phyloP scores from a whole-genome alignment of 2,329 filamentous ascomycete genomes.

The Graphilbum fragrans region DNA sequence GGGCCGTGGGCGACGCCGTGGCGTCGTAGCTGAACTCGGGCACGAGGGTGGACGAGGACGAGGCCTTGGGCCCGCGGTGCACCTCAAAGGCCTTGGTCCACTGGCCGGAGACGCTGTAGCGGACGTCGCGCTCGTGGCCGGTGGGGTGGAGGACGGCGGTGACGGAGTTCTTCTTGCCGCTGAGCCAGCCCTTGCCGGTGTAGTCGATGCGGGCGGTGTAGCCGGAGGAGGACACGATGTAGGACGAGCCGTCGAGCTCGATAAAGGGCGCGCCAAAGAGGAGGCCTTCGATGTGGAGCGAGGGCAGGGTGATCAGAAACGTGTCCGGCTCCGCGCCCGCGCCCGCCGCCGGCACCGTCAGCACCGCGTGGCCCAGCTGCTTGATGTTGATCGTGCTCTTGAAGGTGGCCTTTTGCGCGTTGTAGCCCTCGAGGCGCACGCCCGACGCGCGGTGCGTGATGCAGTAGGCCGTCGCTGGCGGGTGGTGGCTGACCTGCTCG shows the following conservation, averaged over 20 bases:
- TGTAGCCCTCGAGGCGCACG: constrained; percentile 74
- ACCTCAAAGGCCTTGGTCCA: constrained; percentile 81
- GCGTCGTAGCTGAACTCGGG: constrained; percentile 51
- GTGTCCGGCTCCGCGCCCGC: constrained; percentile 38
- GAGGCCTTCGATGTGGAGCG: constrained; percentile 85
- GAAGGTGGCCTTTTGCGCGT: constrained; percentile 93
- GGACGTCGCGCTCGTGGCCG: constrained; percentile 57
- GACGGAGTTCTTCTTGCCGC: constrained; percentile 91
- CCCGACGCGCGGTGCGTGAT: constrained; percentile 81
- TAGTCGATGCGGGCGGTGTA: constrained; percentile 88
- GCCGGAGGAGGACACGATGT: constrained; percentile 76
- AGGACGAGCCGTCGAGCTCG: constrained; percentile 74
- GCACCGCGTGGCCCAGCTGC: constrained; percentile 80
- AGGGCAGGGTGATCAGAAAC: constrained; percentile 85
- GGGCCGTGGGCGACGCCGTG: constrained; percentile 43
- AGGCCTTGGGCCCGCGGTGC: constrained; percentile 48
- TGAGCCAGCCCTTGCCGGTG: constrained; percentile 85
- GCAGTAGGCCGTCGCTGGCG: constrained; percentile 86
- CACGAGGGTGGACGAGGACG: constrained; percentile 25
- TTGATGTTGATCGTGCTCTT: constrained; percentile 89
- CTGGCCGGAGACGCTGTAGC: constrained; percentile 77
- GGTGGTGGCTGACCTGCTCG: constrained; percentile 92
- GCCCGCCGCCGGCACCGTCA: constrained; percentile 51
- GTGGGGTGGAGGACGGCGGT: constrained; percentile 61
- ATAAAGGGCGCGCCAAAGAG: constrained; percentile 80